These are phyloP conservation scores for Corniculantispora saksenae DNA, from an alignment of 2,329 filamentous ascomycete species.

Conservation along the genomic window DNA sequence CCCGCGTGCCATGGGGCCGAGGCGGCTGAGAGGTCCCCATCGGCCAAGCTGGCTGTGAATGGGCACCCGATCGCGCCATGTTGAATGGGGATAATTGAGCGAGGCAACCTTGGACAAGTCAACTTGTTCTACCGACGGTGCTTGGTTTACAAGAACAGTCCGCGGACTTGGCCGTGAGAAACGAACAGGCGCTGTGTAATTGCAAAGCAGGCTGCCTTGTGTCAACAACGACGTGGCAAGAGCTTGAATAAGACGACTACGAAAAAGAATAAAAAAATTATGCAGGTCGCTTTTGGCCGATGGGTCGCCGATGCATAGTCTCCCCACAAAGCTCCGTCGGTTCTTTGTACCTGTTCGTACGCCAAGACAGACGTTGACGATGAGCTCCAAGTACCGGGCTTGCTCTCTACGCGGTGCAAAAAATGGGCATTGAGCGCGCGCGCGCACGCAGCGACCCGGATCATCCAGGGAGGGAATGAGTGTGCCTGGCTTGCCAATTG, in stretches of 20 bases:
- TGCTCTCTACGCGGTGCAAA: not conserved
- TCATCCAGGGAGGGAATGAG: not conserved
- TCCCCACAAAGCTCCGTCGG: not conserved
- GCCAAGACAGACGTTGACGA: not conserved
- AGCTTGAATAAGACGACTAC: not conserved
- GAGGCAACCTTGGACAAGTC: not conserved
- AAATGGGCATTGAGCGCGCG: not conserved
- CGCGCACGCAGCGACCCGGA: not conserved
- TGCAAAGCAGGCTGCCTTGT: not conserved
- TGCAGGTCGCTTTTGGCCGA: not conserved
- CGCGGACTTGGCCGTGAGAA: no score
- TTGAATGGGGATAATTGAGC: not conserved
- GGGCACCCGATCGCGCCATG: slow-evolving; percentile 3
- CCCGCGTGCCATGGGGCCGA: slow-evolving; percentile 15
- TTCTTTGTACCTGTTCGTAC: not conserved
- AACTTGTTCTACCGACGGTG: not conserved
- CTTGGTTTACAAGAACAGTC: not conserved
- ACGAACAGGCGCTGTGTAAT: not conserved
- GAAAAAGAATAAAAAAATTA: not conserved
- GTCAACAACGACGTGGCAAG: no score
- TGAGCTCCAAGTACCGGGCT: not conserved
- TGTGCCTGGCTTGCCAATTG: not conserved
- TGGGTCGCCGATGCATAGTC: not conserved
- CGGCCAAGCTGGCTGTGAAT: not conserved
- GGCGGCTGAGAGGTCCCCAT: slow-evolving; percentile 11